Percentiles rank a stretch among this genome's conserved stretches.
phyloP scores from a whole-genome alignment of 208 protist genomes.

The Trypanosoma rangeli region DNA sequence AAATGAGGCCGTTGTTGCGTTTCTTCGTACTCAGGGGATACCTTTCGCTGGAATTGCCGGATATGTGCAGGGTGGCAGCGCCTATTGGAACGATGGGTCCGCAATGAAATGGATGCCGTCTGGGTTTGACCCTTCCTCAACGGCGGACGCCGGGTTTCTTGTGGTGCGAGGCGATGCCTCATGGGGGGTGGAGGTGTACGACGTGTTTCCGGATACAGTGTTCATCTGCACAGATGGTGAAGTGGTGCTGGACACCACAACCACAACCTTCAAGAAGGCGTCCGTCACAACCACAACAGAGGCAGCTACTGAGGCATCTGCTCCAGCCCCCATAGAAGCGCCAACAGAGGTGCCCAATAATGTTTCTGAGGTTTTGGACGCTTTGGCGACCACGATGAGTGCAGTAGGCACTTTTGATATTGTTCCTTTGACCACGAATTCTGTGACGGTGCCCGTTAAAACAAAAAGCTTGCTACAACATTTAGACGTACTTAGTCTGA shows the following conservation, averaged over 20 bases:
- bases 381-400: conserved; percentile 23
- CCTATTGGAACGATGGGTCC: conserved; percentile 40
- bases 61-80: conserved; percentile 27
- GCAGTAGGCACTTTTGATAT: conserved; percentile 30
- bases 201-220: conserved; percentile 17
- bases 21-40: conserved; percentile 28
- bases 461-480: conserved; percentile 24
- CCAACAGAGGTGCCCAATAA: not conserved
- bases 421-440: conserved; percentile 38
- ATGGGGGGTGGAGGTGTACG: conserved; percentile 32
- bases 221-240: conserved; percentile 47
- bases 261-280: not conserved
- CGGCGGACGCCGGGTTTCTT: conserved; percentile 28
- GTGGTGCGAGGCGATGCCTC: conserved; percentile 32
- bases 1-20: conserved; percentile 39
- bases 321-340: conserved; percentile 14
- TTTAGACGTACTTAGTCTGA: conserved; percentile 18
- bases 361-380: conserved; percentile 29
- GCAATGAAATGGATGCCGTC: conserved; percentile 34
- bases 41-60: conserved; percentile 38
- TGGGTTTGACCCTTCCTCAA: conserved; percentile 18
- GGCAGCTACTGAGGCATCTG: conserved; percentile 8
- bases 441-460: conserved; percentile 21
- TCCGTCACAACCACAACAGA: not conserved
- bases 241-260: conserved; percentile 11